Evolutionary conservation across 2,329 filamentous ascomycete genomes (phyloP), one percentile per base, ranked within the genome.

Genomic region (Botrytis sinoallii): DNA sequence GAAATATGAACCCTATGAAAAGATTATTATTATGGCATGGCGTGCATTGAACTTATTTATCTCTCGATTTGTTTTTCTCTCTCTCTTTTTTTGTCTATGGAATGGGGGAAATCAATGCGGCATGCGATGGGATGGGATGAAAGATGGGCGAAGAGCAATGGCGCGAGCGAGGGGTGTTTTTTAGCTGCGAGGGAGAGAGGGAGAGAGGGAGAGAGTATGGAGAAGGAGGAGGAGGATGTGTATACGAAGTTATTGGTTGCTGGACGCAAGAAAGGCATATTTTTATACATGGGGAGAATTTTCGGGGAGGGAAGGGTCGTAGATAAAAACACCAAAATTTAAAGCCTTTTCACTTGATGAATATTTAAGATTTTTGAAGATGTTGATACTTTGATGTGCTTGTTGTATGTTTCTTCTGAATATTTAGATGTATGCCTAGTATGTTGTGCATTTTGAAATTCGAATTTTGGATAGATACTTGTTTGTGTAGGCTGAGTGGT

Each of bases 221-320:
- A 68, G 48, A 3, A 29, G 67, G 61, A 72, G 70, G 67, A 75
- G 55, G 48, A 59, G 57, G 67, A 71, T 70, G 42, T 67, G 74
- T 75, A 74, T 76, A 75, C 76, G 75, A 67, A 32, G 66, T 25
- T 16, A 18, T 18, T 38, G 9, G 66, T 7, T 14, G 65, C 35
- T 35, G 20, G 48, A 57, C 38, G 48, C 29, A 57, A 69, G 48
- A 25, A n/a, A 40, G 64, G 48, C 66, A 42, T 61, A 52, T 61
- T 70, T 70, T 70, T 75, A 77, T 75, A 76, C 76, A 38, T 72
- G 32, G 64, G 64, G 57, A 25, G 14, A 18, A 55, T 40, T 38
- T 35, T 35, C 4, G 10, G 29, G 20, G 68, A 65, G 35, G 46
- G 35, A 29, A 20, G 16, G 74, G 74, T 74, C 65, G 74, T 77